Evolutionary conservation across 2,329 filamentous ascomycete species (phyloP).

Genomic region (Colletotrichum gloeosporioides): DNA sequence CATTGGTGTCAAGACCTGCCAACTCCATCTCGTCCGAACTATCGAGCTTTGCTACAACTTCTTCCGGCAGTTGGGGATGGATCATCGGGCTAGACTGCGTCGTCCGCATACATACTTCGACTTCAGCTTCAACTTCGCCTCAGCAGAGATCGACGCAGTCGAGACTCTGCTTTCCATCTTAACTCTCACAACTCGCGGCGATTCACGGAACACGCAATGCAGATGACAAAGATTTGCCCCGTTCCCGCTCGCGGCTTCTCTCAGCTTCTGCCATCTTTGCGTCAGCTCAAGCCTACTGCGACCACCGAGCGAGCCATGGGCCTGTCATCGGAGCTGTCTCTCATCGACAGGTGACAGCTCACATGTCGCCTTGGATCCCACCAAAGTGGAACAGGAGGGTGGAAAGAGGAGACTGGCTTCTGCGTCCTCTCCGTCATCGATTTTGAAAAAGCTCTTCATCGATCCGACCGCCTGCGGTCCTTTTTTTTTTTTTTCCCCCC

Average conservation of each 20-base stretch:
- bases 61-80: background rate
- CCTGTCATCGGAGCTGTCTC: background rate
- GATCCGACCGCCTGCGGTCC: background rate
- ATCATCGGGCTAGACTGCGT: background rate
- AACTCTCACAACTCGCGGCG: background rate
- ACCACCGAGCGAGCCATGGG: background rate
- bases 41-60: background rate
- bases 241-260: background rate
- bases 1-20: background rate
- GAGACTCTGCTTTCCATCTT: background rate
- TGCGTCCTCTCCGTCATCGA: background rate
- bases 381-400: background rate
- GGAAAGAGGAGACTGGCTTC: background rate
- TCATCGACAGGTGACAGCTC: conserved; percentile 7
- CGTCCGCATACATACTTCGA: background rate
- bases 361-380: background rate
- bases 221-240: background rate
- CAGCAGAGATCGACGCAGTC: background rate
- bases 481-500: background rate
- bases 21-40: background rate
- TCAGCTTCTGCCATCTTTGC: background rate
- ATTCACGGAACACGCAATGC: background rate
- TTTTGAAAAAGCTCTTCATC: background rate
- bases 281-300: background rate
- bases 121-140: background rate